Base-by-base conservation (phyloP, 2,329 filamentous ascomycete species). In the Waltergamsia citrina region DNA sequence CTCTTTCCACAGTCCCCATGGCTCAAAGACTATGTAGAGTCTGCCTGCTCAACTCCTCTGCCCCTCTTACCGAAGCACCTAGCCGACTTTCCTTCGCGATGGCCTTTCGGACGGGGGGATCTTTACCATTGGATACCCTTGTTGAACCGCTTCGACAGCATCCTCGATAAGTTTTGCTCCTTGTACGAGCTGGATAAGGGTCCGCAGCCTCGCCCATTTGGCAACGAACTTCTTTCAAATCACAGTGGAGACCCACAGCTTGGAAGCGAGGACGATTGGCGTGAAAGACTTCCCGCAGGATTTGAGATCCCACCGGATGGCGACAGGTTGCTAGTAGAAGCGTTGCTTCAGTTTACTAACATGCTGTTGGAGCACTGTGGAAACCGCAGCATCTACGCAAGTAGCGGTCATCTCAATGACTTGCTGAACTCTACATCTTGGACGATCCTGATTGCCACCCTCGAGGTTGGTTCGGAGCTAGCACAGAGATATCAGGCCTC, bases 101-200 rank as follows among this genome's bases (percentile, higher is more conserved):
- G 92, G 92, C 87, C 88, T 3, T 94, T 96, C 51, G 90, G 90
- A 25, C 78, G 90, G 55, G 93, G 92, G 40, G 92, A 98, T 56
- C 67, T 96, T 20, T 96, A 96, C 55, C 90, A 98, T 67, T 98
- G 93, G 93, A 95, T 98, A 45, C 81, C 85, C 19, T 72, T 94
- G 17, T 64, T 98, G 39, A 94, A 98, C 57, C 81, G 87, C 38
- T 96, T 98, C 58, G 92, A 98, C 59, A 76, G 74, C 50, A 78
- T 96, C 43, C 65, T 98, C 26, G 85, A 94, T 47, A 67, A 76
- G 25, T 87, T 94, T 54, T 86, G 80, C 56, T 69, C 74, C 37
- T 79, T 77, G 43, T 98, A 98, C 62, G 77, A 77, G 41, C 67
- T 98, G 36, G 75, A 77, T 40, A 72, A 81, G 38, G 86, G 85